A percentile compares a stretch with the other conserved stretches of the same genome.
phyloP scores from a whole-genome alignment of 495 filamentous ascomycete species.

The Aspergillus affinis region DNA sequence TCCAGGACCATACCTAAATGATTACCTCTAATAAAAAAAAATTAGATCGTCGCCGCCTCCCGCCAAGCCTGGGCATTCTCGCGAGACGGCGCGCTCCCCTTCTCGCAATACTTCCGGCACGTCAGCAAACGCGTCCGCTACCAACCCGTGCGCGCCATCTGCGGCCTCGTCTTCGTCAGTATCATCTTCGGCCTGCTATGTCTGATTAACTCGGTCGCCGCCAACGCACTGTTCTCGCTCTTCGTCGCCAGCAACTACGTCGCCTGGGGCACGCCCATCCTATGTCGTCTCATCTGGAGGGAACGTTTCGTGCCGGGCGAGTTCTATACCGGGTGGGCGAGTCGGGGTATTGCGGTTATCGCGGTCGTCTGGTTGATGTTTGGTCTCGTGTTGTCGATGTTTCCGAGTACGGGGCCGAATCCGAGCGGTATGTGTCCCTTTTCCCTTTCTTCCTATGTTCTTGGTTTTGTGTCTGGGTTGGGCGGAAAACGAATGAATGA shows the following conservation, averaged over 20 bases:
- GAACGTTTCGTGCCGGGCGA: slow-evolving; percentile 56
- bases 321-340: slow-evolving; percentile 53
- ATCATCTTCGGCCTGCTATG: slow-evolving; percentile 55
- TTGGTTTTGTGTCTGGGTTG: too few relatives aligned
- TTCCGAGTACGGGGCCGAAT: slow-evolving; percentile 52
- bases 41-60: slow-evolving; percentile 49
- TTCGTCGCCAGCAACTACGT: slow-evolving; percentile 58
- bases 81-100: slow-evolving; percentile 56
- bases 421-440: slow-evolving; percentile 40
- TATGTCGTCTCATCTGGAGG: slow-evolving; percentile 58
- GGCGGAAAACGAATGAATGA: too few relatives aligned
- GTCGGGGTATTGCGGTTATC: slow-evolving; percentile 48
- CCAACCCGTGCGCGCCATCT: slow-evolving; percentile 56
- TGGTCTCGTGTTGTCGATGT: slow-evolving; percentile 54
- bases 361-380: slow-evolving; percentile 56
- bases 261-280: slow-evolving; percentile 58
- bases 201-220: slow-evolving; percentile 55
- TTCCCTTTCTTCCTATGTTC: slow-evolving; percentile 7
- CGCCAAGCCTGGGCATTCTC: slow-evolving; percentile 59
- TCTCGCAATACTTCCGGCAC: slow-evolving; percentile 56
- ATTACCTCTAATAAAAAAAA: too few relatives aligned
- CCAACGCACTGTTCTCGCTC: slow-evolving; percentile 59
- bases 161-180: slow-evolving; percentile 52
- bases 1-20: too few relatives aligned
- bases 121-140: slow-evolving; percentile 50